Evolutionary conservation across 2,329 filamentous ascomycete species (phyloP), one percentile per base, ranked within the genome.

Genomic region (Hirsutella thompsonii): DNA sequence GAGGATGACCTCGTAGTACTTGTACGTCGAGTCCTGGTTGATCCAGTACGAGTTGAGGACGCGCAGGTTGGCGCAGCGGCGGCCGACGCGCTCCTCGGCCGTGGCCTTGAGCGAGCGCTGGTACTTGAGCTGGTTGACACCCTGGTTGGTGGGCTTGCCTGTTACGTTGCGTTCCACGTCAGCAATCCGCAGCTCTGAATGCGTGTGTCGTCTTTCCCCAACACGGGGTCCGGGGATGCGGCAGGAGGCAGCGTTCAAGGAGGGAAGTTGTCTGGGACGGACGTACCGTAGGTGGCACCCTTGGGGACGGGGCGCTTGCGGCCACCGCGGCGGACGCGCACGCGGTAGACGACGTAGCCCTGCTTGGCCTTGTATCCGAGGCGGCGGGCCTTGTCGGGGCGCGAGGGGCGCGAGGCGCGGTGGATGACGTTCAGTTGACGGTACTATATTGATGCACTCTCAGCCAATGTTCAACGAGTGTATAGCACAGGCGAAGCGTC

Each of bases 351-450:
- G 67, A 98, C 92, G 79, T 96, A 98, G 71, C 92, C 92, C 78
- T 98, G 92, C 87, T 98, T 98, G 78, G 93, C 92, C 86, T 98
- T 98, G 87, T 98, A 98, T 62, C 92, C 92, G 59, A 98, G 86
- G 71, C 93, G 92, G 74, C 92, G 92, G 66, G 93, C 92, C 86
- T 98, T 98, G 78, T 98, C 93, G 64, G 92, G 92, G 69, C 92
- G 92, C 62, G 89, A 94, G 59, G 92, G 92, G 62, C 90, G 89
- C 62, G 88, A 93, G 66, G 92, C 92, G 69, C 92, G 90, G 82
- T 98, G 92, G 76, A 96, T 92, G 71, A 95, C 89, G 76, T 96
- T 94, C 75, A 96, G 77, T 79, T 96, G 90, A 77, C 90, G 89
- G 71, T 94, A 87, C 90, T 95, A 92, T 90, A 89, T 90, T 92